Evolutionary conservation across 306 rosid genomes (phyloP).

Genomic region (Luffa acutangula): DNA sequence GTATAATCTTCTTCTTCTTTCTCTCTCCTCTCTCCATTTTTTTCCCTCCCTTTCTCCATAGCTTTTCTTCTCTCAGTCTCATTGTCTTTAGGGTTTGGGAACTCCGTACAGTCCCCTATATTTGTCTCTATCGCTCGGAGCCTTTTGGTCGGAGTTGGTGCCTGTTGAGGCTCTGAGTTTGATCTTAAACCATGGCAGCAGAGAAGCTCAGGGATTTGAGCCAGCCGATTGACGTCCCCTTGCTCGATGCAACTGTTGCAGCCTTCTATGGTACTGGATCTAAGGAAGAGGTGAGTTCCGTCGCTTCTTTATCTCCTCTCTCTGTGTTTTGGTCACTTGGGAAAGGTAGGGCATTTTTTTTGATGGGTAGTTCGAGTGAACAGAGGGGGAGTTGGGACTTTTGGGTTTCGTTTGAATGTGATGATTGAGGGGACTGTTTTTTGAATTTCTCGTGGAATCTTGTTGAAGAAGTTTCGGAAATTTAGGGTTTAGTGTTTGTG

Average conservation of each 20-base stretch:
- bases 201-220: conserved; percentile 91
- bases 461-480: background rate
- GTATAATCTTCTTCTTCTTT: conserved; percentile 3
- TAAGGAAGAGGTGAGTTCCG: conserved; percentile 65
- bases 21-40: conserved; percentile 14
- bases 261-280: conserved; percentile 99
- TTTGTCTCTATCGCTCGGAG: conserved; percentile 24
- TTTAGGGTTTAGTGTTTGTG: conserved; percentile 9
- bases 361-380: background rate
- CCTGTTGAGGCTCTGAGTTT: background rate
- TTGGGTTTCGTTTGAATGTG: background rate
- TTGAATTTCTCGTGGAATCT: background rate
- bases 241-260: conserved; percentile 92
- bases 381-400: background rate
- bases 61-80: background rate
- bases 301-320: background rate
- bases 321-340: background rate
- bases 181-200: conserved; percentile 62
- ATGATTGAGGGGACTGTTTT: background rate
- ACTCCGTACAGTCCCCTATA: background rate
- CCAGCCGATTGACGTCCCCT: conserved; percentile 74
- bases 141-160: conserved; percentile 20
- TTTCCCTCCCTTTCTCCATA: background rate
- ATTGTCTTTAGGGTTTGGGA: conserved; percentile 22
- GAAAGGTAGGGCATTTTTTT: background rate